Base-by-base conservation (phyloP, 106 monocot genomes). In the Dioscorea zingiberensis region DNA sequence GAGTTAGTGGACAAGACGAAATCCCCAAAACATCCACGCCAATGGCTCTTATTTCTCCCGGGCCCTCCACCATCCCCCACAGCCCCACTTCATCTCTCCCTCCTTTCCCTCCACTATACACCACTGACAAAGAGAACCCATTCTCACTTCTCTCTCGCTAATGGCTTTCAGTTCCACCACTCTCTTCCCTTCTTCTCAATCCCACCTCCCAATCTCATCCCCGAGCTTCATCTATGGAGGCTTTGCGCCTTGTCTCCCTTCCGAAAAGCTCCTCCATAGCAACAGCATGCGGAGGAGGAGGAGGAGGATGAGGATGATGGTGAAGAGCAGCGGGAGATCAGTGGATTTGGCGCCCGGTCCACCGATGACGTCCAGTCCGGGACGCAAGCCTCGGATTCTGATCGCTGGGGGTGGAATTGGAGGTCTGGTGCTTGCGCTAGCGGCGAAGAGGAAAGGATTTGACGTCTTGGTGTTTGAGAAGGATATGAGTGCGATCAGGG, bases 401-500 rank as follows among this genome's bases (percentile, higher is more conserved):
- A 59, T 90, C 7, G 90, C 90, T 13, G 90, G 90, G 8, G 90
- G 90, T 3, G 90, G 90, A 51, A 90, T 90, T 12, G 90, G 90
- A 0, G 90, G 90, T 18, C 58, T 90, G 71, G 90, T 90, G 27
- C 53, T 90, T 6, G 90, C 90, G 3, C 66, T 90, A 13, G 85
- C 90, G 27, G 85, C 77, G 44, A 77, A 71, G 69, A 80, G 83
- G 63, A 90, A 90, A 69, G 90, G 90, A 44, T 86, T 83, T 66
- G 90, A 86, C 17, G 90, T 90, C 62, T 13, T 74, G 76, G 90
- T 90, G 16, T 90, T 90, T 54, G 90, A 90, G 90, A 85, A 71
- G 30, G 90, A 90, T 48, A 3, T 83, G 26, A 90, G 90, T 30
- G 90, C 90, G 7, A 64, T 90, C 12, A 70, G 90, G 72, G 90